Evolutionary conservation across 208 protist genomes (phyloP), one percentile per base, ranked within the genome.

Genomic region (Leishmania guyanensis): DNA sequence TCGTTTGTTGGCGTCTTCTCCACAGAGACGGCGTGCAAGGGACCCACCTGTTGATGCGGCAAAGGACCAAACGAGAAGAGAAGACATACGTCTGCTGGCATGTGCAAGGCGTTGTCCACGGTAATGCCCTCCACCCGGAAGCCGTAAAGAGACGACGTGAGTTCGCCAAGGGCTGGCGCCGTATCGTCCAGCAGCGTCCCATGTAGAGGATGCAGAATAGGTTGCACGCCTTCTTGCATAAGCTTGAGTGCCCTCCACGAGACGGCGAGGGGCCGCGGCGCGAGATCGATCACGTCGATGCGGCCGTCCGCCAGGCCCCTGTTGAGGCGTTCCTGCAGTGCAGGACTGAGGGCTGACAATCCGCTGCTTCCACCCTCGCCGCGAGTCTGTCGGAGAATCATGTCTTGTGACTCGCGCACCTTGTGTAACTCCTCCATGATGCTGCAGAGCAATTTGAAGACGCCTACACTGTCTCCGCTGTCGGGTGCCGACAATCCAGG

Each of bases 121-220:
- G 93, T 95, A 68, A 96, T 74, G 9, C 94, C 94, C 77, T 97
- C 94, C 84, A 97, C 90, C n/a, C 94, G 91, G 71, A 96, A 89
- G 68, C 94, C 94, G 82, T 81, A 95, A 36, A 96, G 72, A 4
- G 90, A 93, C 39, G 79, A 77, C 33, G 84, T 79, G 65, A 92
- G 89, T 14, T 43, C 14, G 39, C 84, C 87, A 51, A 83, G 84
- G 48, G 90, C 82, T 50, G 79, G 80, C 20, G 76, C 70, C 65
- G 84, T 82, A 64, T 96, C 93, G 75, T 93, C 87, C 22, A 97
- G 86, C 48, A 83, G 78, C 5, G 88, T 88, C 5, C 91, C 92
- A 2, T 83, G 78, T 5, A 94, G 3, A 14, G 94, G 94, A 86
- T 97, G 93, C 12, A 95, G 83, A 56, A 97, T 91, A 14, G 94